phyloP scores from a whole-genome alignment of 2,329 filamentous ascomycete genomes.

The Fusarium neocosmosporiellum region DNA sequence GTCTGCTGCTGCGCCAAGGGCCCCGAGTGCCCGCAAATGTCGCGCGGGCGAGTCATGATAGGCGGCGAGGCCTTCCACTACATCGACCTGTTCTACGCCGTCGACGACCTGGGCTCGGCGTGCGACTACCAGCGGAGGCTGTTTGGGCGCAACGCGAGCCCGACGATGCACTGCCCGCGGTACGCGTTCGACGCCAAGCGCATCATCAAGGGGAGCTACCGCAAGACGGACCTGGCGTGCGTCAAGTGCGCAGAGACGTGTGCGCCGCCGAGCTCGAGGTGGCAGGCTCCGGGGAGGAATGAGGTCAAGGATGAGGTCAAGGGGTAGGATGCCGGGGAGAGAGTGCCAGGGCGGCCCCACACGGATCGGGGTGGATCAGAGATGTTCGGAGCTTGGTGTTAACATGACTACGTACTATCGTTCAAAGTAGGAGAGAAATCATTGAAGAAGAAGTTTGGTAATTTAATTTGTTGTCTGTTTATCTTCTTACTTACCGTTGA shows the following conservation, averaged over 20 bases:
- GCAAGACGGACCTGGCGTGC: slow-evolving; percentile 42
- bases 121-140: slow-evolving; percentile 44
- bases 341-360: background rate
- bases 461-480: background rate
- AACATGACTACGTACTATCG: background rate
- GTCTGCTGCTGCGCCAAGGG: slow-evolving; percentile 45
- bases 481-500: background rate
- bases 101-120: slow-evolving; percentile 43
- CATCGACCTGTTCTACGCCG: slow-evolving; percentile 39
- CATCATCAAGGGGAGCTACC: slow-evolving; percentile 39
- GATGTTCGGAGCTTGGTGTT: background rate
- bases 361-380: background rate
- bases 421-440: background rate
- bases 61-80: slow-evolving; percentile 41
- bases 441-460: background rate
- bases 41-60: slow-evolving; percentile 33
- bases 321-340: background rate
- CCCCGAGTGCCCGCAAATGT: slow-evolving; percentile 41
- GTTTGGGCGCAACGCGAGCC: slow-evolving; percentile 34
- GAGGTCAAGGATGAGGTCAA: slow-evolving; percentile 13
- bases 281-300: slow-evolving; percentile 40
- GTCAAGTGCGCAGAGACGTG: slow-evolving; percentile 44
- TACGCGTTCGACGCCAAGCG: slow-evolving; percentile 43
- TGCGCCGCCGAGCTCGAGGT: slow-evolving; percentile 41
- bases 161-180: slow-evolving; percentile 40